Evolutionary conservation across 1,284 basidiomycete genomes (phyloP), one percentile per base, ranked within the genome.

Genomic region (Rhizopogon parksii): DNA sequence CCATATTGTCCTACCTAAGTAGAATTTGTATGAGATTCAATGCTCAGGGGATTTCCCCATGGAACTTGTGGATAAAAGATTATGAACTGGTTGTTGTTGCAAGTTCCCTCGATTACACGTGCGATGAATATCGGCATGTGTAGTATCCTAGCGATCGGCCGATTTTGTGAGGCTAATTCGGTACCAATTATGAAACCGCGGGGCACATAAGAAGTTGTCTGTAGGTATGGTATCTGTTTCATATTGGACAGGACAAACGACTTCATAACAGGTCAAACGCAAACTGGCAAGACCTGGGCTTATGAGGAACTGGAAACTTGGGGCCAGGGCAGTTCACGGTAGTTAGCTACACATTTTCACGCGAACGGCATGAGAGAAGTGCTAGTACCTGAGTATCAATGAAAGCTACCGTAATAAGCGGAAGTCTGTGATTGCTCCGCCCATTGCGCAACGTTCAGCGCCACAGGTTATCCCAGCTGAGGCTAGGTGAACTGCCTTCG

Each of bases 371-470:
- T 45, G 42, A 8, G 30, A 47, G 47, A 36, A 24, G 36, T 15
- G 43, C 30, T 24, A 64, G 62, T 55, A 52, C 57, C 61, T 65
- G 61, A 49, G 61, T 60, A 43, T 36, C 39, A 24, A 24, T 49
- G 50, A 54, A 48, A 39, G 42, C 51, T 66, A 51, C 66, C 62
- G 63, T 68, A 67, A 68, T 40, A 53, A 54, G 53, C 40, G 53
- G 61, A 52, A 14, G 19, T 52, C 51, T 52, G 21, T 32, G 46
- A 64, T 49, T 54, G 50, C 42, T 62, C 50, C 53, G 52, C 61
- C 27, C 30, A 32, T 32, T 4, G 30, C 11, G 30, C 21, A 32
- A 32, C 11, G 30, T 32, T 32, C 0, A 32, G 11, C 30, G 30
- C 30, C 30, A 32, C 30, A 32, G 30, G 51, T 50, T 51, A 32